Conservation (phyloP, 148 eudicot genomes). For the Bassia scoparia region DNA sequence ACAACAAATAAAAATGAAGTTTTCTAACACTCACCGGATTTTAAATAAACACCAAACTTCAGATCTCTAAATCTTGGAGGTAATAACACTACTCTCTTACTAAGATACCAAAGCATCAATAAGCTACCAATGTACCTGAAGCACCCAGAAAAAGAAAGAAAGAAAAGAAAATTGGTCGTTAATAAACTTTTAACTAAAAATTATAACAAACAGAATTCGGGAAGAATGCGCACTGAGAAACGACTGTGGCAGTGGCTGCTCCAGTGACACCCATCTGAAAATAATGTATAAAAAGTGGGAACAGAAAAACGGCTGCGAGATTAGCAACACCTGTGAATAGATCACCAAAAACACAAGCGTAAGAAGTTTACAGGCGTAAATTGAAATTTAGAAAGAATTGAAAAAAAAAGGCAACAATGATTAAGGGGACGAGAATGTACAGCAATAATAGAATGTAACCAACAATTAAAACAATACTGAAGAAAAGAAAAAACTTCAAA, state of each 20-base stretch:
- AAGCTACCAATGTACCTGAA: constrained; percentile 66
- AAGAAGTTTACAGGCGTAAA: neutral
- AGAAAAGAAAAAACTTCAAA: neutral
- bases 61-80: constrained; percentile 74
- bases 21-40: constrained; percentile 60
- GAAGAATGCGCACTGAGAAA: constrained; percentile 67
- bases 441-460: neutral
- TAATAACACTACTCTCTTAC: constrained; percentile 57
- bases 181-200: neutral
- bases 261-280: constrained; percentile 71
- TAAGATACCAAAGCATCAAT: constrained; percentile 70
- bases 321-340: constrained; percentile 71
- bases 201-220: constrained; percentile 2
- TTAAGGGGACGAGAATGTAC: neutral
- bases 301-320: constrained; percentile 65
- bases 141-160: neutral
- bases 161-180: constrained; percentile 12
- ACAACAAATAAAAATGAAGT: neutral
- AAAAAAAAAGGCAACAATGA: neutral
- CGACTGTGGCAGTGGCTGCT: constrained; percentile 84
- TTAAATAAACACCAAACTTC: constrained; percentile 74
- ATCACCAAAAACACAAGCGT: neutral
- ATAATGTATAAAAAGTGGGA: constrained; percentile 68
- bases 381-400: neutral
- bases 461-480: neutral